These are phyloP conservation scores for Apiospora phragmitis DNA, from an alignment of 2,329 filamentous ascomycete species.

Conservation along the genomic window DNA sequence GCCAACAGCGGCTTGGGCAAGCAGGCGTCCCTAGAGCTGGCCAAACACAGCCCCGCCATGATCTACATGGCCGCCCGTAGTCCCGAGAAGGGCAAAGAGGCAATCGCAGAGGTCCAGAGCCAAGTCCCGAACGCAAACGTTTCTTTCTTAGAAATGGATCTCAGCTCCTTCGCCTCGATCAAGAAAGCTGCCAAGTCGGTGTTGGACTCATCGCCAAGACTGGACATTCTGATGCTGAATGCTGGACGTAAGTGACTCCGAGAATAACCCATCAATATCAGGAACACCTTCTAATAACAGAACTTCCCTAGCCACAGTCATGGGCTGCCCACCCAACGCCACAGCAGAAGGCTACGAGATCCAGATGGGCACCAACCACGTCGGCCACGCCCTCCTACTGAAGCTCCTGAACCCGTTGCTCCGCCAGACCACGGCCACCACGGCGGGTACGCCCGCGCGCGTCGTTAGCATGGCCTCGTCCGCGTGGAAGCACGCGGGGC, in stretches of 20 bases:
- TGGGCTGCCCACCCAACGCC: slow-evolving; percentile 30
- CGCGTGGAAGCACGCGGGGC: neutral
- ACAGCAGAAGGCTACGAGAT: slow-evolving; percentile 43
- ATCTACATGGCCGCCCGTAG: neutral
- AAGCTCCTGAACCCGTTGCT: slow-evolving; percentile 17
- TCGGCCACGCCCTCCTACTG: slow-evolving; percentile 42
- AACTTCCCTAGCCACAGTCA: too few species aligned
- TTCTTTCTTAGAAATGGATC: slow-evolving; percentile 17
- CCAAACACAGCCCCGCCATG: neutral
- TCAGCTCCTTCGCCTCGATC: slow-evolving; percentile 29
- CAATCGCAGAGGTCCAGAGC: neutral
- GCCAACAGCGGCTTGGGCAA: slow-evolving; percentile 1
- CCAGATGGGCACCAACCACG: slow-evolving; percentile 44
- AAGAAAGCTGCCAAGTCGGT: slow-evolving; percentile 33
- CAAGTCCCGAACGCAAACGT: neutral
- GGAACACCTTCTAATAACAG: too few species aligned
- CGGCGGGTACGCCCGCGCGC: slow-evolving; percentile 13
- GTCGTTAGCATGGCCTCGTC: slow-evolving; percentile 17
- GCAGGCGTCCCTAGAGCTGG: neutral
- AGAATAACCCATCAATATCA: neutral
- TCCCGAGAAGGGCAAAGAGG: neutral
- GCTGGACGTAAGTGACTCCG: slow-evolving; percentile 24
- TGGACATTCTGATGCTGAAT: slow-evolving; percentile 38
- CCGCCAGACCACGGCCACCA: neutral
- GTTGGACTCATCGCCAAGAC: slow-evolving; percentile 21